A percentile compares a stretch with the other conserved stretches of the same genome.
These are phyloP conservation scores for Colletotrichum sansevieriae DNA, from an alignment of 2,329 filamentous ascomycete genomes.

Conservation along the genomic window DNA sequence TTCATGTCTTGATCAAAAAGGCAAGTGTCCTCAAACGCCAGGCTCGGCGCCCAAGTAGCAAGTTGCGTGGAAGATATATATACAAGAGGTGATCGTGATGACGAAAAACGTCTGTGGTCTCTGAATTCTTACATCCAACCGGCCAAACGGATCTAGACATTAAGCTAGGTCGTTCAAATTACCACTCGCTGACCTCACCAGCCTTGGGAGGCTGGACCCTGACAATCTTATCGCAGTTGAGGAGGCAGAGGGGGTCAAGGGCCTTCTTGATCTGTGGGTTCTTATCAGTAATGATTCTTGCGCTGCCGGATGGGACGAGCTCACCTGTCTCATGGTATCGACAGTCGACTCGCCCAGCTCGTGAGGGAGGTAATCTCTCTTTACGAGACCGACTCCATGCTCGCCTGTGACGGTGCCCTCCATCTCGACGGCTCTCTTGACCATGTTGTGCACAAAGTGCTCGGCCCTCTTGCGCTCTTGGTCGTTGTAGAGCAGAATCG, in stretches of 20 bases:
- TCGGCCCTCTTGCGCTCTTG: slow-evolving; percentile 76
- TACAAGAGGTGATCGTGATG: slow-evolving; percentile 16
- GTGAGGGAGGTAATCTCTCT: slow-evolving; percentile 84
- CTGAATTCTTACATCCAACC: slow-evolving; percentile 22
- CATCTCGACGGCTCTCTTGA: slow-evolving; percentile 85
- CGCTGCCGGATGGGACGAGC: slow-evolving; percentile 42
- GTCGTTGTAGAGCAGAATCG: slow-evolving; percentile 73
- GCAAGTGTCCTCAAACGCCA: slow-evolving; percentile 5
- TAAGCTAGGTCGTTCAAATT: slow-evolving; percentile 22
- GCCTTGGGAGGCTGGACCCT: slow-evolving; percentile 68
- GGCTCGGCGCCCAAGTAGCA: slow-evolving; percentile 9
- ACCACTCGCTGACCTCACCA: slow-evolving; percentile 62
- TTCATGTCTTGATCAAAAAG: neutral
- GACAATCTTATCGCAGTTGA: slow-evolving; percentile 79
- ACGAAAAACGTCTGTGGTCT: neutral
- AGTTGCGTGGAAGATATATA: slow-evolving; percentile 13
- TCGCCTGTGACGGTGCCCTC: slow-evolving; percentile 90
- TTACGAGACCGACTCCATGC: slow-evolving; percentile 86
- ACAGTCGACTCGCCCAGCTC: slow-evolving; percentile 82
- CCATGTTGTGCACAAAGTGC: slow-evolving; percentile 83
- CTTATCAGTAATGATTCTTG: too few species aligned
- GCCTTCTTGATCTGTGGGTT: slow-evolving; percentile 77
- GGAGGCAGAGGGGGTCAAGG: slow-evolving; percentile 79
- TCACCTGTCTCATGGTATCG: slow-evolving; percentile 84
- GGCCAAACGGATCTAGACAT: neutral